These are phyloP conservation scores for Vitis hybrid DNA, from an alignment of 177 flowering plant species.

Conservation along the genomic window DNA sequence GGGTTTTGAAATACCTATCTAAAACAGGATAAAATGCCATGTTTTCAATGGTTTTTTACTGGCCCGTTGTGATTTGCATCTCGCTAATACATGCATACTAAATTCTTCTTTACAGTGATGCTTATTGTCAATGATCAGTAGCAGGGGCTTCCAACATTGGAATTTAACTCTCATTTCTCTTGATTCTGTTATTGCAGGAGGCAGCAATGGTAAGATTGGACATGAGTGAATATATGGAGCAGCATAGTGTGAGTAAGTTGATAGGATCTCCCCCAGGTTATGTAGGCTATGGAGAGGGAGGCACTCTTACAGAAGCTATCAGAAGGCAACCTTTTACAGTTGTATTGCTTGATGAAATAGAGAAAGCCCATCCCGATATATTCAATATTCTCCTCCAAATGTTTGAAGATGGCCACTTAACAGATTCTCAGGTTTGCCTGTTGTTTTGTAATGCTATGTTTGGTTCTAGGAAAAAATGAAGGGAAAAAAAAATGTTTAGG, in stretches of 20 bases:
- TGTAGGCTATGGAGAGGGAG: conserved; percentile 89
- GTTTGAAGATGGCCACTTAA: conserved; percentile 91
- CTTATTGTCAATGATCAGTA: too few species aligned
- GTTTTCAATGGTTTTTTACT: too few species aligned
- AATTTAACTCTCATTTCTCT: neutral
- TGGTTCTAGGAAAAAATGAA: neutral
- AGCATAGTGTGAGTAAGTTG: conserved; percentile 78
- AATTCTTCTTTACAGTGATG: too few species aligned
- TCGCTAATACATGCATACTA: too few species aligned
- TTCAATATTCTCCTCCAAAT: conserved; percentile 86
- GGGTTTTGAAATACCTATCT: too few species aligned
- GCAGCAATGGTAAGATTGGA: conserved; percentile 79
- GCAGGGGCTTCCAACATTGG: too few species aligned
- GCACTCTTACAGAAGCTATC: conserved; percentile 80
- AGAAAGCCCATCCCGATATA: conserved; percentile 89
- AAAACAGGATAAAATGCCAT: too few species aligned
- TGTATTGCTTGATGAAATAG: conserved; percentile 84
- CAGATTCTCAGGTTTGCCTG: conserved; percentile 79
- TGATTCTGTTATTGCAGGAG: conserved; percentile 45
- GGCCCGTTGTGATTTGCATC: too few species aligned
- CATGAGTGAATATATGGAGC: conserved; percentile 97
- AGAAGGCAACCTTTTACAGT: conserved; percentile 78
- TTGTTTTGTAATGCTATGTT: neutral
- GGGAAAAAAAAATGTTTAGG: too few species aligned
- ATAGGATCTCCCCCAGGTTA: conserved; percentile 95